Percentiles rank a stretch among this genome's conserved stretches.
Evolutionary conservation across 2,329 filamentous ascomycete species (phyloP).

Genomic region (Acrocalymma vagum): DNA sequence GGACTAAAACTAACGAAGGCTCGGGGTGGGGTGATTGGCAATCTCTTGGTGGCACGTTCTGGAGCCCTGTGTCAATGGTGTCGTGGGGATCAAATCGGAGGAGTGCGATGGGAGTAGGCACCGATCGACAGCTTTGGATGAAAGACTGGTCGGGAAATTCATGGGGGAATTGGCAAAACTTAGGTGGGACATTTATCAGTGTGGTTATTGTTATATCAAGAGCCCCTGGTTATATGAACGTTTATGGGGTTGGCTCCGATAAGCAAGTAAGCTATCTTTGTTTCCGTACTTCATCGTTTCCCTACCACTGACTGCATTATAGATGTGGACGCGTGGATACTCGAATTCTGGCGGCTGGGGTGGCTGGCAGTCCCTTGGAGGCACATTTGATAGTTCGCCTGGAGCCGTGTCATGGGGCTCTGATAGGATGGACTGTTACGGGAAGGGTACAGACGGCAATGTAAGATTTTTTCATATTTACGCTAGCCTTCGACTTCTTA

Average conservation of each 20-base stretch:
- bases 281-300: background rate
- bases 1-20: slow-evolving; percentile 3
- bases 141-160: slow-evolving; percentile 1
- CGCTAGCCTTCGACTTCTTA: background rate
- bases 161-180: slow-evolving; percentile 1
- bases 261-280: slow-evolving; percentile 1
- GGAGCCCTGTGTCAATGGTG: background rate
- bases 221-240: slow-evolving; percentile 2
- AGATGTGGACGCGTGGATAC: slow-evolving; percentile 1
- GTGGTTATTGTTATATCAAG: slow-evolving; percentile 4
- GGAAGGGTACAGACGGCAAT: slow-evolving; percentile 5
- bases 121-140: slow-evolving; percentile 2
- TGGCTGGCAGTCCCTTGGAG: slow-evolving; percentile 2
- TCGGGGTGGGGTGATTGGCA: slow-evolving; percentile 2
- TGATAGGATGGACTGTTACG: slow-evolving; percentile 4
- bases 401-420: slow-evolving; percentile 4
- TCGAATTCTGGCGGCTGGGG: slow-evolving; percentile 6
- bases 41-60: slow-evolving; percentile 6
- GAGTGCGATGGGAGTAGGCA: slow-evolving; percentile 1
- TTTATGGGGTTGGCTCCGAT: slow-evolving; percentile 1
- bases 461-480: slow-evolving; percentile 1
- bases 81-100: slow-evolving; percentile 1
- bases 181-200: slow-evolving; percentile 4
- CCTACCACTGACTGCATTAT: background rate
- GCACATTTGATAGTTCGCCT: slow-evolving; percentile 3